Conservation (phyloP, 2,329 filamentous ascomycete species). For the Hymenoscyphus fraxineus region DNA sequence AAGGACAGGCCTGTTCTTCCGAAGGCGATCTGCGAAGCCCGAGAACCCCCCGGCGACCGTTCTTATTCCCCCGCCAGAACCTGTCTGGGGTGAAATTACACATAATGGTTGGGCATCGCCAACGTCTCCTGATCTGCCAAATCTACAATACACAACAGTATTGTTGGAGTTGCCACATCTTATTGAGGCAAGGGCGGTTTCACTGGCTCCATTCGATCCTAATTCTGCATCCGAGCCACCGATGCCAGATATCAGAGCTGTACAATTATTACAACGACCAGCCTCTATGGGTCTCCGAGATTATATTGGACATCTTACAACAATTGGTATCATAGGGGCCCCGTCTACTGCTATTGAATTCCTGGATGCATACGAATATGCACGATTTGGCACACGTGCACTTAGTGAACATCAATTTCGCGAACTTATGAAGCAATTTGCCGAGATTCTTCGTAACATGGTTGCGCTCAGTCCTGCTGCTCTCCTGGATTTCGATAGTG, state of each 20-base stretch:
- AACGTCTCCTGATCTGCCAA: slow-evolving; percentile 66
- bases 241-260: slow-evolving; percentile 61
- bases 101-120: slow-evolving; percentile 90
- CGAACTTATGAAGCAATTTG: slow-evolving; percentile 78
- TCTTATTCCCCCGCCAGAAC: slow-evolving; percentile 22
- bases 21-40: slow-evolving; percentile 11
- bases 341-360: slow-evolving; percentile 56
- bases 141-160: slow-evolving; percentile 79
- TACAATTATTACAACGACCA: slow-evolving; percentile 68
- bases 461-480: slow-evolving; percentile 38
- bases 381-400: slow-evolving; percentile 72
- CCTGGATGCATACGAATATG: slow-evolving; percentile 73
- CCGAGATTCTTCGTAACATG: slow-evolving; percentile 76
- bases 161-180: slow-evolving; percentile 81
- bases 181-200: slow-evolving; percentile 90
- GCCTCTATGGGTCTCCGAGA: slow-evolving; percentile 70
- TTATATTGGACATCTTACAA: slow-evolving; percentile 70
- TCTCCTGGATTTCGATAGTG: slow-evolving; percentile 24
- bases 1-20: slow-evolving; percentile 10
- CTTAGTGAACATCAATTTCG: slow-evolving; percentile 70
- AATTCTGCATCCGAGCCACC: slow-evolving; percentile 39
- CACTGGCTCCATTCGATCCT: slow-evolving; percentile 62
- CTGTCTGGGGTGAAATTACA: slow-evolving; percentile 75
- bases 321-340: slow-evolving; percentile 60
- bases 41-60: slow-evolving; percentile 24